Evolutionary conservation across 306 rosid species (phyloP).

Genomic region (Prunus mira): DNA sequence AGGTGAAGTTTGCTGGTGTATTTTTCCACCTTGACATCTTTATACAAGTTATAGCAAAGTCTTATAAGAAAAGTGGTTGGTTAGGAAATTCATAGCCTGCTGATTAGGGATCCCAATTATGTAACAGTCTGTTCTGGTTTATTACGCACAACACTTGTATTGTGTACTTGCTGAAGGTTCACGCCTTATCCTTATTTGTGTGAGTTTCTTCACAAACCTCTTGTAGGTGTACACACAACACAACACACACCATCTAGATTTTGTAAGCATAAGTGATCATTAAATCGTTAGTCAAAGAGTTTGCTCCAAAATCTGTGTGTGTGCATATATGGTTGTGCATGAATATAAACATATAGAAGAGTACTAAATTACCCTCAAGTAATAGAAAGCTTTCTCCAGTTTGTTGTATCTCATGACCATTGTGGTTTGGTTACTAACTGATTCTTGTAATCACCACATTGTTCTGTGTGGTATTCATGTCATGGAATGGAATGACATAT

Average conservation of each 20-base stretch:
- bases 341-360: not conserved
- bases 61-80: not conserved
- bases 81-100: not conserved
- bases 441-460: not conserved
- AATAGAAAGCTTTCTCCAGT: not conserved
- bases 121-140: not conserved
- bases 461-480: too few species aligned
- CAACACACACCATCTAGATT: not conserved
- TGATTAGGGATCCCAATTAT: not conserved
- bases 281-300: not conserved
- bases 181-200: not conserved
- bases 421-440: not conserved
- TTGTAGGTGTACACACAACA: not conserved
- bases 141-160: not conserved
- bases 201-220: not conserved
- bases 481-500: too few species aligned
- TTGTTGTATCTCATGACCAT: not conserved
- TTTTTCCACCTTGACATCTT: slow-evolving; percentile 1
- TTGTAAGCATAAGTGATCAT: not conserved
- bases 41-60: not conserved
- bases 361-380: not conserved
- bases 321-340: not conserved
- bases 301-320: not conserved
- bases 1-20: slow-evolving; percentile 44
- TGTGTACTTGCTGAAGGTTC: not conserved